Conservation (phyloP, 1,139 yeast genomes). For the Nematodospora anomalae region DNA sequence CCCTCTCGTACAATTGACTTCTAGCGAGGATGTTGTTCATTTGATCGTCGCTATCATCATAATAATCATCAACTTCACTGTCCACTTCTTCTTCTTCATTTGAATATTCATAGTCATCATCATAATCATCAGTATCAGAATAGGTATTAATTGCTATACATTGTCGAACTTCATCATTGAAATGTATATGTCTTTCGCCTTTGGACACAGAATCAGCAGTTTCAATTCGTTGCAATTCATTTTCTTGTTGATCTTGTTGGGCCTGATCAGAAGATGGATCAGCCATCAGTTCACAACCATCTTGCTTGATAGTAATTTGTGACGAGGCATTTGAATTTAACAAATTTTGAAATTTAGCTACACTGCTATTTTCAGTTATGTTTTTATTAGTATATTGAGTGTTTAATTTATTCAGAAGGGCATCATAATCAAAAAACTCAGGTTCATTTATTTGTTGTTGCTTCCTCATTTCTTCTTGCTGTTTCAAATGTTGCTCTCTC, state of each 20-base stretch:
- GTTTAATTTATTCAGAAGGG: constrained; percentile 59
- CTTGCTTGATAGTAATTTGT: constrained; percentile 5
- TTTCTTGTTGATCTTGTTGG: constrained; percentile 6
- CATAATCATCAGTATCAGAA: constrained; percentile 37
- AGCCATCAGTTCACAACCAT: constrained; percentile 4
- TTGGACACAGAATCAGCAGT: constrained; percentile 2
- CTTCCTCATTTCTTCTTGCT: constrained; percentile 17
- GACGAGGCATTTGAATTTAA: constrained; percentile 12
- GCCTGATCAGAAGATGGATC: constrained; percentile 7
- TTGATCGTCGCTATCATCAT: constrained; percentile 50
- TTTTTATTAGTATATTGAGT: constrained; percentile 45
- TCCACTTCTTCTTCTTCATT: constrained; percentile 14
- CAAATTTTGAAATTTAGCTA: constrained; percentile 17
- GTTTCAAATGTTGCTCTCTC: constrained; percentile 17
- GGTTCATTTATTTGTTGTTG: constrained; percentile 26
- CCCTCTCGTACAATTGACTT: constrained; percentile 42
- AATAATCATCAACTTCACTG: constrained; percentile 17
- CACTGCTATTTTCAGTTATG: constrained; percentile 13
- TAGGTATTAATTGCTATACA: constrained; percentile 67
- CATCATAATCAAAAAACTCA: constrained; percentile 55
- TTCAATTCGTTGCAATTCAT: constrained; percentile 14
- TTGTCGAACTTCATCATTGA: constrained; percentile 90
- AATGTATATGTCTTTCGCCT: constrained; percentile 69
- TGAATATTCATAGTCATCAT: constrained; percentile 30
- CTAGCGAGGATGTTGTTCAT: constrained; percentile 89